Conservation (phyloP, 768 basidiomycete species). For the Melanogaster broomeanus region DNA sequence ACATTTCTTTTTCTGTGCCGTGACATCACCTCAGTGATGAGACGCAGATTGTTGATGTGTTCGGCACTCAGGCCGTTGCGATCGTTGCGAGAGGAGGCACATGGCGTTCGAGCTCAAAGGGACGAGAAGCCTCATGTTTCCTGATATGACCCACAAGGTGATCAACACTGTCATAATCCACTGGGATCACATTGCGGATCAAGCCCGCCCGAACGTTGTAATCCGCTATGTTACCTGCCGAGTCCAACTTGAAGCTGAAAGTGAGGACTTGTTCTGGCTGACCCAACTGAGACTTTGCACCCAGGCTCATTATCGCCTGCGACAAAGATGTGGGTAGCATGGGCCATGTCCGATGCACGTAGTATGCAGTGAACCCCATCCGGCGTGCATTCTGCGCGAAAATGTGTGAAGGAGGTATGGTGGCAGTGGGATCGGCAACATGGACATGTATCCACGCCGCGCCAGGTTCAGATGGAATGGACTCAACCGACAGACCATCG, state of each 20-base stretch:
- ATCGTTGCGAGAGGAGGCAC: not conserved
- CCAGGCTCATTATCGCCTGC: conserved; percentile 52
- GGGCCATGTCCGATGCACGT: conserved; percentile 59
- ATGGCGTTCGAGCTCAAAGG: conserved; percentile 16
- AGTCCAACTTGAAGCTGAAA: conserved; percentile 74
- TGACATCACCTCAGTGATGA: conserved; percentile 31
- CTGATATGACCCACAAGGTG: conserved; percentile 36
- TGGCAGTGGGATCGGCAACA: conserved; percentile 86
- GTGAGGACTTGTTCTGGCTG: conserved; percentile 64
- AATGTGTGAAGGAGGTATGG: conserved; percentile 70
- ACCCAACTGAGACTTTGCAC: conserved; percentile 32
- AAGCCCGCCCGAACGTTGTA: conserved; percentile 70
- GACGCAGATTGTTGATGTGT: conserved; percentile 30
- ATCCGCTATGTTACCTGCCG: conserved; percentile 66
- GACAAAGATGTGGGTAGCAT: conserved; percentile 71
- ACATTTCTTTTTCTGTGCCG: conserved; percentile 26
- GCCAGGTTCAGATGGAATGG: conserved; percentile 57
- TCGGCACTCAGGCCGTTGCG: conserved; percentile 15
- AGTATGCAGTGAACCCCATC: conserved; percentile 59
- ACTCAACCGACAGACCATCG: conserved; percentile 87
- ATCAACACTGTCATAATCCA: conserved; percentile 75
- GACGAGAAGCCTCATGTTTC: conserved; percentile 13
- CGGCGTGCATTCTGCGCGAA: conserved; percentile 59
- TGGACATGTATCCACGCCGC: conserved; percentile 86
- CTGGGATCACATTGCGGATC: conserved; percentile 62